Evolutionary conservation across 2,329 filamentous ascomycete species (phyloP).

Genomic region (Fusarium sp.): DNA sequence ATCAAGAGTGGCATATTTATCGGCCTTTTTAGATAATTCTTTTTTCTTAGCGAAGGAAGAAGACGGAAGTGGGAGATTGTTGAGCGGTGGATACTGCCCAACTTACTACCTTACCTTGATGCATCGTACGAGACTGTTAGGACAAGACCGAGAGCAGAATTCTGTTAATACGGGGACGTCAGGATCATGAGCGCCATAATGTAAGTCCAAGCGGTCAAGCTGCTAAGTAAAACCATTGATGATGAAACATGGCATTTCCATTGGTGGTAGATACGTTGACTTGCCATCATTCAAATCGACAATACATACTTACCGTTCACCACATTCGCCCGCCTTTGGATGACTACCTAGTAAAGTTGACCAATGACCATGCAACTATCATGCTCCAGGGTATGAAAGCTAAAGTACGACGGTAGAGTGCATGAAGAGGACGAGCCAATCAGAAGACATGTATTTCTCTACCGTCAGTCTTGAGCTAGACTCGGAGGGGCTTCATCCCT

Average conservation of each 20-base stretch:
- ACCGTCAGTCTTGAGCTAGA: constrained; percentile 31
- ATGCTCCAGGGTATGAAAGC: constrained; percentile 2
- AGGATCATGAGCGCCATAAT: not conserved
- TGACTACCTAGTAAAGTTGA: not conserved
- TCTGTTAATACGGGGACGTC: constrained; percentile 11
- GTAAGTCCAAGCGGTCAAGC: not conserved
- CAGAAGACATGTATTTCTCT: constrained; percentile 37
- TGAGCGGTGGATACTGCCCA: constrained; percentile 26
- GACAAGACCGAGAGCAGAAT: constrained; percentile 14
- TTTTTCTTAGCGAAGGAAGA: not conserved
- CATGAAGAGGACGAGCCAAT: constrained; percentile 27
- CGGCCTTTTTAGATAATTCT: not conserved
- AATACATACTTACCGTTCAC: not conserved
- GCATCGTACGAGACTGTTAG: constrained; percentile 33
- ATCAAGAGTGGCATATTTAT: not conserved
- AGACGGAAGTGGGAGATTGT: constrained; percentile 15
- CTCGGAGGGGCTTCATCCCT: constrained; percentile 30
- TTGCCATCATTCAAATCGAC: not conserved
- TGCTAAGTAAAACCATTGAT: not conserved
- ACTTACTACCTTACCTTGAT: not conserved
- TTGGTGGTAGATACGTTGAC: not conserved
- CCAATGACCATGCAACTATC: constrained; percentile 13
- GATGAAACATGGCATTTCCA: not conserved
- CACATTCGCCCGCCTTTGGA: not conserved
- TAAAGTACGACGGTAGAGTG: not conserved